phyloP scores from a whole-genome alignment of 441 rosid genomes.

The Codiaeum variegatum region DNA sequence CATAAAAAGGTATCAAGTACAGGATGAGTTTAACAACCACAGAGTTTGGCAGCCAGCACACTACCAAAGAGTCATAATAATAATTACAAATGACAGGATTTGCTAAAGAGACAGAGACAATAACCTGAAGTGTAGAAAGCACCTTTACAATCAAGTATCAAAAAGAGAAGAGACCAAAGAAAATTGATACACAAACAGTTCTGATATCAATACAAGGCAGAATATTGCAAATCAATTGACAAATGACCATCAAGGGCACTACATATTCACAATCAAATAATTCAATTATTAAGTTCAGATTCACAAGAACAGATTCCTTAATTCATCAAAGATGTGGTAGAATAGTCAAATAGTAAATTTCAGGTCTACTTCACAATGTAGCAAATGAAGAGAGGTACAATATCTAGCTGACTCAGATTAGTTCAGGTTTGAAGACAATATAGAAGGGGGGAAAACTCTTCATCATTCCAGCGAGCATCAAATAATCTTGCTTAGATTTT shows the following conservation, averaged over 20 bases:
- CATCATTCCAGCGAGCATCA: not conserved
- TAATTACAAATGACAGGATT: not conserved
- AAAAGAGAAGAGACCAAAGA: not conserved
- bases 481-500: not conserved
- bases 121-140: not conserved
- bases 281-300: not conserved
- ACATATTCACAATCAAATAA: slow-evolving; percentile 2
- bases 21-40: not conserved
- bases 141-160: not conserved
- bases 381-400: not conserved
- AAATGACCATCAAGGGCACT: not conserved
- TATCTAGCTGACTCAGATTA: not conserved
- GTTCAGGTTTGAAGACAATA: slow-evolving; percentile 4
- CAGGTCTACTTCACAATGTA: not conserved
- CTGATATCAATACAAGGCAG: not conserved
- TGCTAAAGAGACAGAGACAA: not conserved
- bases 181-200: not conserved
- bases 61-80: not conserved
- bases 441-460: not conserved
- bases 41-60: not conserved
- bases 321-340: not conserved
- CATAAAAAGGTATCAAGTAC: not conserved
- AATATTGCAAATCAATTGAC: not conserved
- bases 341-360: not conserved
- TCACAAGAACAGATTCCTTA: not conserved